Evolutionary conservation across 768 basidiomycete genomes (phyloP).

Genomic region (Serendipita sp.): DNA sequence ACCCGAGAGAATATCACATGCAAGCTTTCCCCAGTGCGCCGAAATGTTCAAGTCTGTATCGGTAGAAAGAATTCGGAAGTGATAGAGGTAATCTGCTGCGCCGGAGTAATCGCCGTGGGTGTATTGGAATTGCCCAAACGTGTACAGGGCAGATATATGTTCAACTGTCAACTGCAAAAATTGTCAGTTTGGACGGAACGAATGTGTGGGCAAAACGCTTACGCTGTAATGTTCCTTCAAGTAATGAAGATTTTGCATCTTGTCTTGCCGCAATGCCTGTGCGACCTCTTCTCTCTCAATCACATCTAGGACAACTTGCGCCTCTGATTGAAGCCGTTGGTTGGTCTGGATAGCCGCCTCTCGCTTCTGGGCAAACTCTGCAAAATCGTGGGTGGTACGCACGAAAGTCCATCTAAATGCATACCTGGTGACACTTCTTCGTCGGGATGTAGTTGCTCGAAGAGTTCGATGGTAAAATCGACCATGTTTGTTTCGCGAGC

Average conservation of each 20-base stretch:
- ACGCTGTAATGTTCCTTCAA: slow-evolving; percentile 87
- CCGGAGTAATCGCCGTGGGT: slow-evolving; percentile 96
- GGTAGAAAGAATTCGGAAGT: slow-evolving; percentile 94
- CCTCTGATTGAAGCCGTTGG: slow-evolving; percentile 74
- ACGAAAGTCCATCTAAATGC: slow-evolving; percentile 13
- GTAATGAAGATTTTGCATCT: slow-evolving; percentile 89
- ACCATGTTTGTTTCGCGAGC: slow-evolving; percentile 98
- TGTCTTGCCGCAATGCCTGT: slow-evolving; percentile 86
- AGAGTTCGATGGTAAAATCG: slow-evolving; percentile 75
- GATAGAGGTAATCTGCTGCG: slow-evolving; percentile 95
- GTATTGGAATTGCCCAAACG: slow-evolving; percentile 97
- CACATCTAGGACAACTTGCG: slow-evolving; percentile 83
- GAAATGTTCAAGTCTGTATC: slow-evolving; percentile 87
- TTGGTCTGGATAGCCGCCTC: slow-evolving; percentile 70
- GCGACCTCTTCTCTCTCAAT: slow-evolving; percentile 96
- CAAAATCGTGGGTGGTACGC: background rate
- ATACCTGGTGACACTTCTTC: slow-evolving; percentile 53
- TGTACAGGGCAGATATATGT: slow-evolving; percentile 90
- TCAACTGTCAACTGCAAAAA: slow-evolving; percentile 70
- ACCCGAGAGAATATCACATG: slow-evolving; percentile 87
- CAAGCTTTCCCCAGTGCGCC: slow-evolving; percentile 97
- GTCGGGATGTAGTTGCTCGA: slow-evolving; percentile 61
- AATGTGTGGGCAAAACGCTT: slow-evolving; percentile 19
- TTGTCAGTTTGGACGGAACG: background rate
- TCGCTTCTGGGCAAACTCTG: slow-evolving; percentile 76